A percentile compares a stretch with the other conserved stretches of the same genome.
phyloP scores from a whole-genome alignment of 345 rosid species.

The Pseudoturritis turrita region DNA sequence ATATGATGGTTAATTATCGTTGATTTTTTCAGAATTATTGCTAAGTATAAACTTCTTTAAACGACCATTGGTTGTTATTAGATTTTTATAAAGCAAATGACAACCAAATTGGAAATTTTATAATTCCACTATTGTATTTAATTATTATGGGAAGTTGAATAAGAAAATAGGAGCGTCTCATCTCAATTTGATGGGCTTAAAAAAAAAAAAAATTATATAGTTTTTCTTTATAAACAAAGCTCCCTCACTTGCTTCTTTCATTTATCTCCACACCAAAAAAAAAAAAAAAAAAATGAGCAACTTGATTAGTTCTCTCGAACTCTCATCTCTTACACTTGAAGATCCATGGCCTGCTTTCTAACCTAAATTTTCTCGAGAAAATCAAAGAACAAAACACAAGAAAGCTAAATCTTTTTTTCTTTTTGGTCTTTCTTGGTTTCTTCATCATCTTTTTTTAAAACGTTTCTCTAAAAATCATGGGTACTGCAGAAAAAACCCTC shows the following conservation, averaged over 20 bases:
- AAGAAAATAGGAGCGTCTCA: conserved; percentile 9
- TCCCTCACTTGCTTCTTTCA: conserved; percentile 18
- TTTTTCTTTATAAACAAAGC: conserved; percentile 26
- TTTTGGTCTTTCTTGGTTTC: not conserved
- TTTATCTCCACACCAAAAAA: conserved; percentile 11
- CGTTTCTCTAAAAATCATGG: conserved; percentile 22
- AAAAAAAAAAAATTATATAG: not conserved
- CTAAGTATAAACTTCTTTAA: not conserved
- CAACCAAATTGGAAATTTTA: conserved; percentile 8
- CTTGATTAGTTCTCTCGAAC: conserved; percentile 30
- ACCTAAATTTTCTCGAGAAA: conserved; percentile 17
- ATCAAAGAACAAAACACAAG: not conserved
- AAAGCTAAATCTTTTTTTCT: not conserved
- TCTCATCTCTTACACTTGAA: conserved; percentile 35
- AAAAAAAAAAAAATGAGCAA: conserved; percentile 37
- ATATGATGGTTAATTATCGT: not conserved
- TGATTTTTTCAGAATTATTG: conserved; percentile 16
- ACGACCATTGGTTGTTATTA: not conserved
- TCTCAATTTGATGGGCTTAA: not conserved
- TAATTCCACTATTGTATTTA: conserved; percentile 9
- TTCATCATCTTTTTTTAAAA: not conserved
- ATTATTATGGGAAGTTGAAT: not conserved
- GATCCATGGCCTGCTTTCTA: conserved; percentile 47
- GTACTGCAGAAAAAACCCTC: conserved; percentile 22
- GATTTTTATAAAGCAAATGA: conserved; percentile 15